These are phyloP conservation scores for Aspergillus taichungensis DNA, from an alignment of 495 filamentous ascomycete species.

Conservation along the genomic window DNA sequence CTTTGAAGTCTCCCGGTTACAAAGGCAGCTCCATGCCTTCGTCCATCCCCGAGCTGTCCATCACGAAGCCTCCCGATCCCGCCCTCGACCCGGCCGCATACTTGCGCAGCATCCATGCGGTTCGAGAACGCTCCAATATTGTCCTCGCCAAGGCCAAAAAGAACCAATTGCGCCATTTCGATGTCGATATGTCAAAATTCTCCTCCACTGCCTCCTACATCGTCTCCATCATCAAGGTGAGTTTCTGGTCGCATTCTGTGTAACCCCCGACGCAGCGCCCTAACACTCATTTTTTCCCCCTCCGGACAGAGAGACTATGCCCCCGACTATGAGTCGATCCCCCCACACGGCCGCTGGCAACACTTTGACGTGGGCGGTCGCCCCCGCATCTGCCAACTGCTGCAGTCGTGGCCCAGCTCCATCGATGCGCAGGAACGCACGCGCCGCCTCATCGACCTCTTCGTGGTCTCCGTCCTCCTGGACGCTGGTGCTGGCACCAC, in stretches of 20 bases:
- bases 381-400: slow-evolving; percentile 57
- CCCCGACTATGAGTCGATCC: slow-evolving; percentile 74
- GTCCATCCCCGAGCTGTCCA: slow-evolving; percentile 53
- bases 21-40: slow-evolving; percentile 36
- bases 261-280: neutral
- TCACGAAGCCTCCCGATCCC: slow-evolving; percentile 84
- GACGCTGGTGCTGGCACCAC: slow-evolving; percentile 58
- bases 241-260: neutral
- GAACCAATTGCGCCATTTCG: slow-evolving; percentile 80
- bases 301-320: slow-evolving; percentile 70
- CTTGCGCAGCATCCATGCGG: slow-evolving; percentile 80
- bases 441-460: slow-evolving; percentile 57
- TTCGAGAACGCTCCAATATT: slow-evolving; percentile 67
- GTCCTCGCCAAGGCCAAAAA: slow-evolving; percentile 68
- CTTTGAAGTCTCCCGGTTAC: slow-evolving; percentile 45
- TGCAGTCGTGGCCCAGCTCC: slow-evolving; percentile 52
- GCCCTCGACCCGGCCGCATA: slow-evolving; percentile 86
- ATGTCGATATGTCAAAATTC: slow-evolving; percentile 85
- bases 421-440: slow-evolving; percentile 56
- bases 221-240: slow-evolving; percentile 92
- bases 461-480: slow-evolving; percentile 59
- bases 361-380: slow-evolving; percentile 63
- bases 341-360: slow-evolving; percentile 63
- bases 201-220: slow-evolving; percentile 83
- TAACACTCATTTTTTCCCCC: slow-evolving; percentile 2